A percentile compares a stretch with the other conserved stretches of the same genome.
These are phyloP conservation scores for Nepenthes gracilis DNA, from an alignment of 148 eudicot genomes.

Conservation along the genomic window DNA sequence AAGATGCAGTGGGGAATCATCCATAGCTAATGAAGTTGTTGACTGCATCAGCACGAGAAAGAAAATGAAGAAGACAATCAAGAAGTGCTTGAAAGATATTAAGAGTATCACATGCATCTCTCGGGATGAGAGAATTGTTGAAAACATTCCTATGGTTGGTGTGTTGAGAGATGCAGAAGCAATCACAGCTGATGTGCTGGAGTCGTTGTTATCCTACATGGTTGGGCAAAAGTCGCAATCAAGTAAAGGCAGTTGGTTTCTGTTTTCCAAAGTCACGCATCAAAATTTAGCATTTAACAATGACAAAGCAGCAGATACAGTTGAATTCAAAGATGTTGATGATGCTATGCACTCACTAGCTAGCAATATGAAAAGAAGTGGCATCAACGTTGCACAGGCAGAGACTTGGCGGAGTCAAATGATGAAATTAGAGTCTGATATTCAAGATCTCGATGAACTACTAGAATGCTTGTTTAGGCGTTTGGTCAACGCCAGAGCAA, in stretches of 20 bases:
- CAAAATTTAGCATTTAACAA: not conserved
- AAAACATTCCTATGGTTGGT: not conserved
- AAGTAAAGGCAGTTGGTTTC: conserved; percentile 9
- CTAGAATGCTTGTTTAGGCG: conserved; percentile 18
- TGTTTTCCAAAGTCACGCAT: conserved; percentile 7
- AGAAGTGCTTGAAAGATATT: conserved; percentile 10
- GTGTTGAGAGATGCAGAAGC: conserved; percentile 12
- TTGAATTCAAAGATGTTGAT: conserved; percentile 4
- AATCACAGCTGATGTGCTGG: conserved; percentile 3
- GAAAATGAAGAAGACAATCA: conserved; percentile 17
- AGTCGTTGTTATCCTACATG: conserved; percentile 13
- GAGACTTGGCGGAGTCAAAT: conserved; percentile 9
- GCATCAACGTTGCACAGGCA: conserved; percentile 3
- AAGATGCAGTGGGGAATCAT: conserved; percentile 9
- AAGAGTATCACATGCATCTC: conserved; percentile 2
- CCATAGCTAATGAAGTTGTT: conserved; percentile 11
- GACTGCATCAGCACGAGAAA: conserved; percentile 12
- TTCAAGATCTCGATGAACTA: conserved; percentile 21
- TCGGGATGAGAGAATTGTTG: not conserved
- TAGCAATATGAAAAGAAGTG: not conserved
- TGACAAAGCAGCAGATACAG: not conserved
- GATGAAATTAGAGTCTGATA: conserved; percentile 13
- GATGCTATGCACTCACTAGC: conserved; percentile 4
- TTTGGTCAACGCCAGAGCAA: conserved; percentile 25
- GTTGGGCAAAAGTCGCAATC: conserved; percentile 1